phyloP scores from a whole-genome alignment of 2,329 filamentous ascomycete genomes.

The Aspergillus pseudoviridinutans region DNA sequence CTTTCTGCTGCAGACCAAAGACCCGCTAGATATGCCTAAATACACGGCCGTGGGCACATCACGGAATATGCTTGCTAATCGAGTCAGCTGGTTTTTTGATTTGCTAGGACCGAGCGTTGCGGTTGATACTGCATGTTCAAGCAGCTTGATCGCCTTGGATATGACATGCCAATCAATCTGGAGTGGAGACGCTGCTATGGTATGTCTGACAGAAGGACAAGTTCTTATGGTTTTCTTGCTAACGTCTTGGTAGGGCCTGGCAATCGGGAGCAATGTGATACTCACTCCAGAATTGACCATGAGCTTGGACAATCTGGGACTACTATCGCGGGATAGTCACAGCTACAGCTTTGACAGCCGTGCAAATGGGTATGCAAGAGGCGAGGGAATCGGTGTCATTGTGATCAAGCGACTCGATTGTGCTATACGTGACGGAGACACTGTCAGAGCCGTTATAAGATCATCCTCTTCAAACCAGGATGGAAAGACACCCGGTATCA shows the following conservation, averaged over 20 bases:
- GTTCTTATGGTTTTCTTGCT: neutral
- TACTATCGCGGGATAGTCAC: slow-evolving; percentile 9
- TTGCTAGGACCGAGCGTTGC: slow-evolving; percentile 25
- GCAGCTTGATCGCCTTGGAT: slow-evolving; percentile 22
- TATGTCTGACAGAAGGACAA: slow-evolving; percentile 7
- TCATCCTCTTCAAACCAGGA: slow-evolving; percentile 27
- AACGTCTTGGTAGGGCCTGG: slow-evolving; percentile 3
- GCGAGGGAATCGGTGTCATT: slow-evolving; percentile 48
- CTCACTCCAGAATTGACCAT: slow-evolving; percentile 12
- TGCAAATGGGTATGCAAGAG: slow-evolving; percentile 47
- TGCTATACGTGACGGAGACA: slow-evolving; percentile 44
- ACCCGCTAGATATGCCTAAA: slow-evolving; percentile 14
- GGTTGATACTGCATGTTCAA: slow-evolving; percentile 28
- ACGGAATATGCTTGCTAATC: slow-evolving; percentile 28
- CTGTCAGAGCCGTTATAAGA: slow-evolving; percentile 36
- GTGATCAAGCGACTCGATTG: slow-evolving; percentile 47
- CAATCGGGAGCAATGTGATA: slow-evolving; percentile 14
- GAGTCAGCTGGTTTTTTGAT: slow-evolving; percentile 26
- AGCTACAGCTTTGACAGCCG: slow-evolving; percentile 25
- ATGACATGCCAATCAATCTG: slow-evolving; percentile 18
- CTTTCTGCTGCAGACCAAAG: slow-evolving; percentile 15
- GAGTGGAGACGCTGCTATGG: slow-evolving; percentile 15
- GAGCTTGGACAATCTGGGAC: slow-evolving; percentile 5
- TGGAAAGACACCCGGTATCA: slow-evolving; percentile 11
- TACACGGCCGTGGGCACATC: slow-evolving; percentile 23